Evolutionary conservation across 371 early-diverging fungal species (phyloP).

Genomic region (Syncephalastrum contaminatum): DNA sequence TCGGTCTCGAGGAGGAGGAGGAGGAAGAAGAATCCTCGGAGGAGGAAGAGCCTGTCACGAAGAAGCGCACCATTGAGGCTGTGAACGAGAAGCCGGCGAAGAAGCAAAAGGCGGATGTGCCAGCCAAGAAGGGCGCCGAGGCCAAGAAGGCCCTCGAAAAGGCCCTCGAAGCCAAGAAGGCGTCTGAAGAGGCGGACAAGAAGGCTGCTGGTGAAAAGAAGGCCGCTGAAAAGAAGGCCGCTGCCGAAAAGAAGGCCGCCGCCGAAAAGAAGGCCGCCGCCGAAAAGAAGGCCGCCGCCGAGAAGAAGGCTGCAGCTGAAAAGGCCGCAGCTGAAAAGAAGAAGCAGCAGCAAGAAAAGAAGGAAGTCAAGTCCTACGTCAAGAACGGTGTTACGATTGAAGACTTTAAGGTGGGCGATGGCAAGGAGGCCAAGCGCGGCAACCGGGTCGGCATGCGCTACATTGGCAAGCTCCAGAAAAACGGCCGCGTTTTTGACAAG

Average conservation of each 20-base stretch:
- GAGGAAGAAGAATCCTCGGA: conserved; percentile 29
- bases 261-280: no score
- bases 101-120: conserved; percentile 28
- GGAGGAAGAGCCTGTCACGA: conserved; percentile 19
- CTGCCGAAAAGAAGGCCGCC: no score
- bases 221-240: no score
- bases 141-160: no score
- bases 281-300: no score
- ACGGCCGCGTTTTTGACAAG: conserved; percentile 92
- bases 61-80: conserved; percentile 37
- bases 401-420: conserved; percentile 74
- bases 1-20: not conserved
- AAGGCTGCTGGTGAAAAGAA: conserved; percentile 33
- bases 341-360: conserved; percentile 18
- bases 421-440: conserved; percentile 76
- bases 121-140: conserved; percentile 44
- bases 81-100: conserved; percentile 17
- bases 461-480: conserved; percentile 79
- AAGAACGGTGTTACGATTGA: conserved; percentile 73
- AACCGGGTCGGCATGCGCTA: conserved; percentile 84
- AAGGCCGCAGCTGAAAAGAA: conserved; percentile 9
- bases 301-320: not conserved
- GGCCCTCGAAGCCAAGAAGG: conserved; percentile 25
- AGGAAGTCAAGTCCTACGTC: conserved; percentile 23
- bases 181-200: conserved; percentile 36